Evolutionary conservation across 2,329 filamentous ascomycete species (phyloP).

Genomic region (Ophiocordyceps camponoti-leonardi): DNA sequence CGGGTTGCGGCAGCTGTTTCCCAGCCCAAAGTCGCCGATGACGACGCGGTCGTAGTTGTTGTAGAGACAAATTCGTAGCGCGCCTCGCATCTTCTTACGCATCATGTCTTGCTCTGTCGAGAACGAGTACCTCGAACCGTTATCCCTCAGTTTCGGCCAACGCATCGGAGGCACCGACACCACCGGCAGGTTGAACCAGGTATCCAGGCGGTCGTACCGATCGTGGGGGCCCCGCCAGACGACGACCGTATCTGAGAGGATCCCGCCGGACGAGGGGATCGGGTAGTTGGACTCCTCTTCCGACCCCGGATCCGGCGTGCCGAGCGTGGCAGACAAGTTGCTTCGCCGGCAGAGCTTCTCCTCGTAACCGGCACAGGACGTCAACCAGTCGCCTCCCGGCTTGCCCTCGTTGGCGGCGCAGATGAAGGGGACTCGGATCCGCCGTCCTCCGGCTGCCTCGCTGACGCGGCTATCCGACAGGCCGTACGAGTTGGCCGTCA

Average conservation of each 20-base stretch:
- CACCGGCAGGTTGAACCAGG: slow-evolving; percentile 47
- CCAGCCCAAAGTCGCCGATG: slow-evolving; percentile 48
- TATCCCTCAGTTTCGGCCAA: slow-evolving; percentile 54
- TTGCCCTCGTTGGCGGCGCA: slow-evolving; percentile 62
- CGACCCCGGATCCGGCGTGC: slow-evolving; percentile 28
- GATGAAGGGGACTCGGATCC: slow-evolving; percentile 42
- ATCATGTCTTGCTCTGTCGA: slow-evolving; percentile 53
- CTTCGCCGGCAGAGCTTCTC: slow-evolving; percentile 60
- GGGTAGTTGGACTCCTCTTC: slow-evolving; percentile 43
- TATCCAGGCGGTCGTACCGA: slow-evolving; percentile 38
- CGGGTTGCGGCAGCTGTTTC: slow-evolving; percentile 46
- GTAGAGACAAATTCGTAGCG: slow-evolving; percentile 51
- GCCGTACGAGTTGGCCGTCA: slow-evolving; percentile 41
- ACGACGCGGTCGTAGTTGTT: slow-evolving; percentile 39
- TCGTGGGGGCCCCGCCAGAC: slow-evolving; percentile 57
- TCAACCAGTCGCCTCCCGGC: slow-evolving; percentile 68
- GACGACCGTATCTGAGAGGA: slow-evolving; percentile 54
- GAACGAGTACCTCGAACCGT: slow-evolving; percentile 55
- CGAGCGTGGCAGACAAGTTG: slow-evolving; percentile 53
- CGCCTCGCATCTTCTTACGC: slow-evolving; percentile 53
- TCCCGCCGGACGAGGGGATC: slow-evolving; percentile 50
- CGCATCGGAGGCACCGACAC: slow-evolving; percentile 56
- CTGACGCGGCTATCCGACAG: slow-evolving; percentile 10
- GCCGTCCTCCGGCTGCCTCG: slow-evolving; percentile 13
- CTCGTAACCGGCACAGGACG: slow-evolving; percentile 28